Base-by-base conservation (phyloP, 208 protist species). In the Crithidia bombi region DNA sequence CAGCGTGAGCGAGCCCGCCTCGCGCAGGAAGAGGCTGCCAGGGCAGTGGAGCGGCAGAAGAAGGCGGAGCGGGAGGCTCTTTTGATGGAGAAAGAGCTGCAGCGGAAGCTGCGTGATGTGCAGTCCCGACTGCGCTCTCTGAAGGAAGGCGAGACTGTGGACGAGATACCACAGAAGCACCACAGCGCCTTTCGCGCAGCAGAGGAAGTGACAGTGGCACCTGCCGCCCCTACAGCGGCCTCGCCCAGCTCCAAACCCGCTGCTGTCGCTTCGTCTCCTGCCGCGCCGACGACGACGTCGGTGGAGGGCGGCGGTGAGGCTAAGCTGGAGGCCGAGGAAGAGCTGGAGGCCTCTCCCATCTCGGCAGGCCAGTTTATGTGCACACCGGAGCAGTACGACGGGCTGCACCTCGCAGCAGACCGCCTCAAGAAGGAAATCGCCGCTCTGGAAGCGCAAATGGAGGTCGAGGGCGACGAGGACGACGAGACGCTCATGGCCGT, bases 401-500 rank as follows among this genome's bases (percentile, higher is more conserved):
- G 91, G 26, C 74, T 96, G 28, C 83, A 91, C 55, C 81, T 94
- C 44, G 91, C 83, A 14, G 89, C 89, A 21, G 65, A 79, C 28
- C 89, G 91, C n/a, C 80, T 96, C 26, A 89, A 89, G 19, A 77
- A 78, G 36, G 91, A 96, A 70, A 93, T 96, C 51, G 75, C 78
- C 12, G 75, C 83, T 14, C 79, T 96, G 44, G 91, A 96, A 80
- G 51, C 69, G 25, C 89, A 96, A 68, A 96, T 96, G 91, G 90
- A 95, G 78, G 64, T 71, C 25, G 90, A 73, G 46, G 89, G 83
- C 50, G 86, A 91, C 52, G 91, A 96, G 73, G 87, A 96, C 66
- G 91, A 96, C 57, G 89, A 93, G 78, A 96, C 91, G n/a, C 81
- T 96, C n/a, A 96, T 96, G 91, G 79, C 89, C n/a, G 91, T 94